Conservation (phyloP, 768 basidiomycete species). For the Kwoniella sp. region DNA sequence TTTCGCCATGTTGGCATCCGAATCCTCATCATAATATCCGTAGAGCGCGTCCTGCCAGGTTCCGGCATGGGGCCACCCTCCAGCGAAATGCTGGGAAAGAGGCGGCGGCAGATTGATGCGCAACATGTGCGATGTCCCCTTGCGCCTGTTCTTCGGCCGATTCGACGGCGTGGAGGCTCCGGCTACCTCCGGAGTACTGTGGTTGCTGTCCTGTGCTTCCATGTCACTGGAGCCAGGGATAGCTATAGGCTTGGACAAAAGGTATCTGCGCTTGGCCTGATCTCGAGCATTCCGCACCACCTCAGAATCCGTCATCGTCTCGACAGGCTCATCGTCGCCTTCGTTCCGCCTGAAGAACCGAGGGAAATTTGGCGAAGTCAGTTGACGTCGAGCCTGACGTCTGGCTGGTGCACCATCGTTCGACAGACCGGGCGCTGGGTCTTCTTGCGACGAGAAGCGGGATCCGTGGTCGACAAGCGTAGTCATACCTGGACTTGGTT, state of each 20-base stretch:
- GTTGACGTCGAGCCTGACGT: constrained; percentile 1
- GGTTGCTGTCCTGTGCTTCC: background rate
- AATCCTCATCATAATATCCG: constrained; percentile 25
- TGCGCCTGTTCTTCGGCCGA: constrained; percentile 12
- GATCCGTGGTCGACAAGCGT: constrained; percentile 8
- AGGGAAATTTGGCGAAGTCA: constrained; percentile 17
- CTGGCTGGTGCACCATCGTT: background rate
- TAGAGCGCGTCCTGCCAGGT: constrained; percentile 42
- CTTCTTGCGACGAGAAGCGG: constrained; percentile 8
- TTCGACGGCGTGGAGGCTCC: constrained; percentile 4
- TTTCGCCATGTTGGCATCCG: background rate
- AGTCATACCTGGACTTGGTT: constrained; percentile 16
- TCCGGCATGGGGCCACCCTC: constrained; percentile 40
- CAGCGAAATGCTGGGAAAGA: constrained; percentile 22
- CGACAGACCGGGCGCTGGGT: background rate
- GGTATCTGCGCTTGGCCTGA: background rate
- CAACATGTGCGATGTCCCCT: constrained; percentile 4
- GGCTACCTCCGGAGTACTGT: background rate
- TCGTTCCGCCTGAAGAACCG: constrained; percentile 9
- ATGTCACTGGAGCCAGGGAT: background rate
- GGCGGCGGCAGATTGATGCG: constrained; percentile 24
- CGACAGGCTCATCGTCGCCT: constrained; percentile 6
- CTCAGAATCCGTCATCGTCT: constrained; percentile 13
- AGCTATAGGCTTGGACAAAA: constrained; percentile 4
- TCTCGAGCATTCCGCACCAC: background rate